Conservation (phyloP, 495 filamentous ascomycete species). For the Penicillium longicatenatum region DNA sequence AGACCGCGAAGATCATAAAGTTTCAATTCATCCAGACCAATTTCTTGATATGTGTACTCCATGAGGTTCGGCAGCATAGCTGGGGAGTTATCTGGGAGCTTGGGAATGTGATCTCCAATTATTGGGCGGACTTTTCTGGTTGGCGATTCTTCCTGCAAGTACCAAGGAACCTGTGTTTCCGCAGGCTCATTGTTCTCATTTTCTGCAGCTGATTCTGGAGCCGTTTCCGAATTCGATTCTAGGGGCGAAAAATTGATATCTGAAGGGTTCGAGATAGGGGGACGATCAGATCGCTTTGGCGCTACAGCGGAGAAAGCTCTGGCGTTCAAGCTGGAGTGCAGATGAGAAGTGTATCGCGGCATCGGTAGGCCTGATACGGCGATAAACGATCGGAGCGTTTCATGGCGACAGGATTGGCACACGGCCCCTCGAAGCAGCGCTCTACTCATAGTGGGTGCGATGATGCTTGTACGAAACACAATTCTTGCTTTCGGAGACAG, state of each 20-base stretch:
- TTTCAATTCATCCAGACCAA: conserved; percentile 77
- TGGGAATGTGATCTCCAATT: conserved; percentile 68
- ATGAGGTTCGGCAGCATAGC: conserved; percentile 70
- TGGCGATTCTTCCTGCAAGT: conserved; percentile 69
- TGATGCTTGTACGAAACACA: conserved; percentile 3
- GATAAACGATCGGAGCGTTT: conserved; percentile 28
- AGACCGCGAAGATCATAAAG: conserved; percentile 80
- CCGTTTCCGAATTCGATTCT: conserved; percentile 8
- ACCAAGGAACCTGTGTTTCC: conserved; percentile 68
- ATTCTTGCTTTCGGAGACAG: not conserved
- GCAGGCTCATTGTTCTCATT: conserved; percentile 7
- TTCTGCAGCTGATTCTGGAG: not conserved
- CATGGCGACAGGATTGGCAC: conserved; percentile 33
- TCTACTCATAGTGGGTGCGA: conserved; percentile 31
- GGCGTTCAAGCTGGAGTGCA: conserved; percentile 19
- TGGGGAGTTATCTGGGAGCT: conserved; percentile 73
- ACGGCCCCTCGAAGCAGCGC: conserved; percentile 29
- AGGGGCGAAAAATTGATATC: conserved; percentile 18
- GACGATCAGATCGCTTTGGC: conserved; percentile 24
- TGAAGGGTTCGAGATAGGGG: conserved; percentile 19
- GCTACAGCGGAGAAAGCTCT: conserved; percentile 31
- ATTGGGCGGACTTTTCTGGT: conserved; percentile 51
- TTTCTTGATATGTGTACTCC: conserved; percentile 74
- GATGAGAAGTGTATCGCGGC: conserved; percentile 19
- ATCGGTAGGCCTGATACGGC: conserved; percentile 25